Base-by-base conservation (phyloP, 352 stramenopile species). In the Pythium brassicae region DNA sequence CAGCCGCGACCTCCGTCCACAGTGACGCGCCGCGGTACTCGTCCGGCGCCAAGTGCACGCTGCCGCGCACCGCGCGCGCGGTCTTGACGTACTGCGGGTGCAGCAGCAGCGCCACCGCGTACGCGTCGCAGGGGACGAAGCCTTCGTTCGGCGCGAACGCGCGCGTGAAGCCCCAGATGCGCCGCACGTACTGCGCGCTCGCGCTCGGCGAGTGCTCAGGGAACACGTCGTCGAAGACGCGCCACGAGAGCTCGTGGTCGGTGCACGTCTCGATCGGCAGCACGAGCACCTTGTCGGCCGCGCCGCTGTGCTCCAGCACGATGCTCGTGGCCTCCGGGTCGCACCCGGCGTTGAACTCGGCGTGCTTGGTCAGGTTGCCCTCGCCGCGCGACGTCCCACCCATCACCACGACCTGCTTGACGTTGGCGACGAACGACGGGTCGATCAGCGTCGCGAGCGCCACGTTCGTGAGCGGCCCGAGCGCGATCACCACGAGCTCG, bases 281-380 rank as follows among this genome's bases (percentile, higher is more conserved):
- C 32, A 91, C 72, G 22, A 76, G 55, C 23, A 92, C 66, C 61
- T 92, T 82, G 22, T 74, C 68, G 32, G 78, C 71, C 25, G 53
- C 51, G 15, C 43, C 63, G 65, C 77, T 82, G 63, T 92, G 74
- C 62, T 86, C 59, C 44, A 86, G 80, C 25, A 92, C 73, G 23
- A 90, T 92, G 50, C 77, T 64, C 17, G 82, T 86, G 1, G 84
- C 84, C 61, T 94, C 84, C 7, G 84, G 84, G 61, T 94, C 84
- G 57, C 82, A 91, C 40, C 71, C 77, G 19, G 89, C 78, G 62
- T 94, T 94, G 57, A 90, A 94, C 59, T 94, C 84, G 0, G 76
- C 54, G 63, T 91, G 73, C 23, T 68, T 47, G 32, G 80, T 91
- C 42, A 78, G 53, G 66, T 92, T 94, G 37, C 80, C 82, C 29